Conservation (phyloP, 2,329 filamentous ascomycete genomes). For the Talaromyces sp. region DNA sequence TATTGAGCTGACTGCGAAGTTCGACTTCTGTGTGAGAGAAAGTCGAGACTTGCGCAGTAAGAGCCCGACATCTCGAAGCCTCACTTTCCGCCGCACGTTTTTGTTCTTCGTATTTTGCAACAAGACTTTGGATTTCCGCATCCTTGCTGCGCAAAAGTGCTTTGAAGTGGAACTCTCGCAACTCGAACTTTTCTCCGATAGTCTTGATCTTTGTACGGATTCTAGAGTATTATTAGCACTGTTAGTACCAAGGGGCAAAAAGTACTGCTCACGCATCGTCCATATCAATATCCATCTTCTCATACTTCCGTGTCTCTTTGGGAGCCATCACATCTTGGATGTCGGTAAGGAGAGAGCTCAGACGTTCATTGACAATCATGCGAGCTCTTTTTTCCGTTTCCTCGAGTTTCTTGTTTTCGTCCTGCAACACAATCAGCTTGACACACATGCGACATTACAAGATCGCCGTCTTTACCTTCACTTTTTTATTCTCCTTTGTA, state of each 20-base stretch:
- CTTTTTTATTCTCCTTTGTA: conserved; percentile 95
- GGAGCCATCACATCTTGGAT: conserved; percentile 85
- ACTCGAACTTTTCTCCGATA: conserved; percentile 92
- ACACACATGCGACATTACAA: not conserved
- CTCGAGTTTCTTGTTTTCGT: conserved; percentile 89
- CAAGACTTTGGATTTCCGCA: conserved; percentile 87
- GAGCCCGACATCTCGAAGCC: conserved; percentile 71
- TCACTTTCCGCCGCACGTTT: conserved; percentile 85
- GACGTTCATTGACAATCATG: conserved; percentile 77
- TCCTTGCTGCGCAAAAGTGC: conserved; percentile 91
- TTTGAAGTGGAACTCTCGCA: conserved; percentile 91
- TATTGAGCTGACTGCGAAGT: conserved; percentile 89
- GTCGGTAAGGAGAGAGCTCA: conserved; percentile 74
- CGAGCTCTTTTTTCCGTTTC: conserved; percentile 81
- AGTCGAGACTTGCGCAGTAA: conserved; percentile 88
- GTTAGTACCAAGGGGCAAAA: not conserved
- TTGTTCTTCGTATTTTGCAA: conserved; percentile 83
- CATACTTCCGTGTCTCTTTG: conserved; percentile 77
- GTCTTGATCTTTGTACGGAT: conserved; percentile 78
- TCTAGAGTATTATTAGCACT: conserved; percentile 31
- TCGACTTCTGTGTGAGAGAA: conserved; percentile 96
- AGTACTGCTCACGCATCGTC: conserved; percentile 71
- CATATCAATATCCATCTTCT: conserved; percentile 77
- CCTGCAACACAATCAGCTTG: conserved; percentile 47
- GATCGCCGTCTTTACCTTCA: conserved; percentile 65